phyloP scores from a whole-genome alignment of 2,329 filamentous ascomycete species.

The Chaetomiaceae sp. region DNA sequence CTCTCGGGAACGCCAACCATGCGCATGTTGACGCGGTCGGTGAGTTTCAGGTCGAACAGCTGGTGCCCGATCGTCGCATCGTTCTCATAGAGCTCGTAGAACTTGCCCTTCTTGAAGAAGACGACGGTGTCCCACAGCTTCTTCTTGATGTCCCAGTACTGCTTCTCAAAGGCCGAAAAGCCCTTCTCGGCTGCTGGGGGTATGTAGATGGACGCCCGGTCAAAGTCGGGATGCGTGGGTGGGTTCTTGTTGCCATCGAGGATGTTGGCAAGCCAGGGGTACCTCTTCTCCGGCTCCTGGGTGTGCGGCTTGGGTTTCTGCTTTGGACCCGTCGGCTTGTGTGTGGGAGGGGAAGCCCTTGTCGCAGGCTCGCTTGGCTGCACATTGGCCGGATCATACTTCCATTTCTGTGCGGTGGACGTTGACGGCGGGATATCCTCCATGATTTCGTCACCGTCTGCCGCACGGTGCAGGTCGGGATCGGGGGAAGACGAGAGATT shows the following conservation, averaged over 20 bases:
- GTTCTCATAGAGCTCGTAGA: slow-evolving; percentile 97
- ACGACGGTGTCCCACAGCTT: slow-evolving; percentile 97
- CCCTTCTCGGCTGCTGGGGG: slow-evolving; percentile 71
- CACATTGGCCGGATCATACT: slow-evolving; percentile 48
- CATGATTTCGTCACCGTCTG: slow-evolving; percentile 47
- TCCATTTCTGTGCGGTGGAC: slow-evolving; percentile 81
- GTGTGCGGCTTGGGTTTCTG: slow-evolving; percentile 65
- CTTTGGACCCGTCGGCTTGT: slow-evolving; percentile 29
- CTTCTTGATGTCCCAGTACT: slow-evolving; percentile 99
- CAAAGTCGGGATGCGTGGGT: slow-evolving; percentile 77
- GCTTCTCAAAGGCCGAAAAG: slow-evolving; percentile 93
- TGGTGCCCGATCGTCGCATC: slow-evolving; percentile 96
- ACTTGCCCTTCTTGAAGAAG: slow-evolving; percentile 99
- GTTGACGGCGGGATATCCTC: slow-evolving; percentile 48
- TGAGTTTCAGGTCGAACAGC: slow-evolving; percentile 94
- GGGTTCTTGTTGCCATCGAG: slow-evolving; percentile 78
- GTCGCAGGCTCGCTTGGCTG: slow-evolving; percentile 28
- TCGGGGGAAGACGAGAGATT: slow-evolving; percentile 42
- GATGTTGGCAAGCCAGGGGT: slow-evolving; percentile 83
- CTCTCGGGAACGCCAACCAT: slow-evolving; percentile 98
- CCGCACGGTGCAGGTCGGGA: slow-evolving; percentile 17
- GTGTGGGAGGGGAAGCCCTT: slow-evolving; percentile 18
- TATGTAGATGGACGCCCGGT: slow-evolving; percentile 85
- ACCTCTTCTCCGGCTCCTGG: slow-evolving; percentile 77
- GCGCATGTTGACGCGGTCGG: slow-evolving; percentile 97